Evolutionary conservation across 805 yeast genomes (phyloP).

Genomic region (Cephaloascus fragrans): DNA sequence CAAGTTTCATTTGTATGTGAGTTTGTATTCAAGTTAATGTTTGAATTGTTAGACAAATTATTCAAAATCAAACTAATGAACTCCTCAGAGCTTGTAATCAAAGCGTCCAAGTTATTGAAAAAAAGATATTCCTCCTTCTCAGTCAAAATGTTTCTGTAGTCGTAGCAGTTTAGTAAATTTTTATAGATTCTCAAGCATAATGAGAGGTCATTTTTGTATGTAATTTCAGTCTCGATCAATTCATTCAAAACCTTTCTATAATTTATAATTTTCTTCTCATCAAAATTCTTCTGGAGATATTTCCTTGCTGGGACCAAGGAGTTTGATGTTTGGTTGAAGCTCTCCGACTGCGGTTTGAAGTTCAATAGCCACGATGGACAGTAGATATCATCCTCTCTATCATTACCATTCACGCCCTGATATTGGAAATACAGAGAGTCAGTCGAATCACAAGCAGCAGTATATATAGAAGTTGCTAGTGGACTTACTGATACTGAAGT

Average conservation of each 20-base stretch:
- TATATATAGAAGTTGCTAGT: no score
- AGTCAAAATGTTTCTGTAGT: not conserved
- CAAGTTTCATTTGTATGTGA: not conserved
- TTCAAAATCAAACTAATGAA: no score
- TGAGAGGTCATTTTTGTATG: not conserved
- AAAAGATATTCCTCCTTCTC: not conserved
- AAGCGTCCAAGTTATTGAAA: not conserved
- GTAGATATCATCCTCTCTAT: not conserved
- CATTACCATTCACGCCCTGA: no score
- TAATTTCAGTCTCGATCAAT: not conserved
- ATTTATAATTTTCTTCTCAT: not conserved
- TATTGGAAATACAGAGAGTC: no score
- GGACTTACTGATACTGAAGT: no score
- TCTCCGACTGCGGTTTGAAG: not conserved
- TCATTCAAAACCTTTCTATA: not conserved
- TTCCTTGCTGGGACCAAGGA: no score
- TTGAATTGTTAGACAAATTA: not conserved
- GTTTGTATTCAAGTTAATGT: no score
- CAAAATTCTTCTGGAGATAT: not conserved
- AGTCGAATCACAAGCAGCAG: no score
- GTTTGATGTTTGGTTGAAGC: not conserved
- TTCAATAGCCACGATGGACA: not conserved
- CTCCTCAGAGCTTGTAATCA: not conserved
- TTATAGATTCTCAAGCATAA: not conserved
- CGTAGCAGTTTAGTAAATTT: not conserved